A percentile compares a stretch with the other conserved stretches of the same genome.
These are phyloP conservation scores for Paracoccidioides brasiliensis DNA, from an alignment of 2,329 filamentous ascomycete species.

Conservation along the genomic window DNA sequence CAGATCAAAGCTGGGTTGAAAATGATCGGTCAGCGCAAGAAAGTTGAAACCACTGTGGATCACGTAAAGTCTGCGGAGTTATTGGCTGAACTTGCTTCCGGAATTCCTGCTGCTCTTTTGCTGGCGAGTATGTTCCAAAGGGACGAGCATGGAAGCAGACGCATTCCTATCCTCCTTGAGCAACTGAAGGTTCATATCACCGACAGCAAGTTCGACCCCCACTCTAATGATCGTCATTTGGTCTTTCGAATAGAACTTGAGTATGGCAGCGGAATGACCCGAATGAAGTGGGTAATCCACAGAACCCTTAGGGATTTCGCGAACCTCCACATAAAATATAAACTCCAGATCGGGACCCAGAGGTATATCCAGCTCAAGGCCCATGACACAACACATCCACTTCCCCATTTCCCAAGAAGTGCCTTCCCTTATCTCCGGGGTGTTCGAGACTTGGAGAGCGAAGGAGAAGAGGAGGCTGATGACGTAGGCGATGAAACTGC, in stretches of 20 bases:
- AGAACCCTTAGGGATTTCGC: slow-evolving; percentile 79
- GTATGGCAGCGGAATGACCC: slow-evolving; percentile 86
- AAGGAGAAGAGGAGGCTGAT: slow-evolving; percentile 57
- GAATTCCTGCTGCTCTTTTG: slow-evolving; percentile 84
- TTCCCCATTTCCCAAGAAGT: slow-evolving; percentile 79
- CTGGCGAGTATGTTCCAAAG: slow-evolving; percentile 95
- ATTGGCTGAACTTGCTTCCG: slow-evolving; percentile 86
- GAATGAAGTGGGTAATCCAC: slow-evolving; percentile 93
- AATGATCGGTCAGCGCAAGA: slow-evolving; percentile 61
- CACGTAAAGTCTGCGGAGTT: slow-evolving; percentile 91
- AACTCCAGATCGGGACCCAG: slow-evolving; percentile 69
- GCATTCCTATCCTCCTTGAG: slow-evolving; percentile 87
- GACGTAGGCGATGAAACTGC: slow-evolving; percentile 35
- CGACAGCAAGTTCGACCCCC: slow-evolving; percentile 57
- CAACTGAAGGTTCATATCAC: slow-evolving; percentile 81
- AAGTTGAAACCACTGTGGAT: slow-evolving; percentile 73
- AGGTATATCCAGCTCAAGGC: slow-evolving; percentile 60
- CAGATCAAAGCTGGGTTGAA: slow-evolving; percentile 85
- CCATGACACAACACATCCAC: slow-evolving; percentile 58
- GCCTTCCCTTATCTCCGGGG: slow-evolving; percentile 82
- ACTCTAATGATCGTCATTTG: slow-evolving; percentile 54
- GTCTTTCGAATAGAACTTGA: slow-evolving; percentile 87
- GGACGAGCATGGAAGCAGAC: slow-evolving; percentile 88
- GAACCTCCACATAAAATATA: slow-evolving; percentile 89
- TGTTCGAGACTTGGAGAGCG: slow-evolving; percentile 64